Percentiles rank a stretch among this genome's conserved stretches.
Evolutionary conservation across 352 stramenopile genomes (phyloP).

Genomic region (Peronospora farinosa): DNA sequence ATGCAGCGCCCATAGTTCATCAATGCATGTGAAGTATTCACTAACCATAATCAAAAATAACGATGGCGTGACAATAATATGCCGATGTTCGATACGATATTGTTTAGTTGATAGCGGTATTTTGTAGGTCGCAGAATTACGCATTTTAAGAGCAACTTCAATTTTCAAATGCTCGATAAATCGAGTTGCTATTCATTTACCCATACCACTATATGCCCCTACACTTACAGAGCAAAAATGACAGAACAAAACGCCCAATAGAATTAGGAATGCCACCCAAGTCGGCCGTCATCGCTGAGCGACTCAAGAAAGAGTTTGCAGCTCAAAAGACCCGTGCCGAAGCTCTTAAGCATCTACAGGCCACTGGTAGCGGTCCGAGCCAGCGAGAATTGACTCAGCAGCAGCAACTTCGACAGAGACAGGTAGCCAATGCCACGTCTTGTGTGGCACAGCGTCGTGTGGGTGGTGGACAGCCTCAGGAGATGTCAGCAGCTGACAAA

Average conservation of each 20-base stretch:
- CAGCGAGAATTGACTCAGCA: conserved; percentile 57
- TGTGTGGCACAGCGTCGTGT: conserved; percentile 37
- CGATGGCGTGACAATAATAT: no score
- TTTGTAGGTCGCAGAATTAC: no score
- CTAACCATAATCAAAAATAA: no score
- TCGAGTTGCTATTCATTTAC: no score
- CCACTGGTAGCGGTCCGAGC: conserved; percentile 58
- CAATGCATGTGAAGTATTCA: no score
- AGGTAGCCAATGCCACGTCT: conserved; percentile 41
- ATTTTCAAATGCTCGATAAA: no score
- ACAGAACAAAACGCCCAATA: neutral
- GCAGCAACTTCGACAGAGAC: conserved; percentile 47
- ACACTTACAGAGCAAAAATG: no score
- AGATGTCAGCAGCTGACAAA: conserved; percentile 13
- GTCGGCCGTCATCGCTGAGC: conserved; percentile 20
- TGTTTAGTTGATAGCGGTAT: no score
- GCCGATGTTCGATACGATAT: no score
- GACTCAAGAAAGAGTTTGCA: conserved; percentile 51
- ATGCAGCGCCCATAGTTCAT: no score
- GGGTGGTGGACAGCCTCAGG: conserved; percentile 15
- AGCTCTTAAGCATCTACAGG: conserved; percentile 54
- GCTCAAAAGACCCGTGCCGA: conserved; percentile 57
- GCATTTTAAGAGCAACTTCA: no score
- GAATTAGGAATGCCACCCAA: conserved; percentile 28
- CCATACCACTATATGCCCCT: no score